Base-by-base conservation (phyloP, 352 stramenopile species). In the Phytophthora europaea region DNA sequence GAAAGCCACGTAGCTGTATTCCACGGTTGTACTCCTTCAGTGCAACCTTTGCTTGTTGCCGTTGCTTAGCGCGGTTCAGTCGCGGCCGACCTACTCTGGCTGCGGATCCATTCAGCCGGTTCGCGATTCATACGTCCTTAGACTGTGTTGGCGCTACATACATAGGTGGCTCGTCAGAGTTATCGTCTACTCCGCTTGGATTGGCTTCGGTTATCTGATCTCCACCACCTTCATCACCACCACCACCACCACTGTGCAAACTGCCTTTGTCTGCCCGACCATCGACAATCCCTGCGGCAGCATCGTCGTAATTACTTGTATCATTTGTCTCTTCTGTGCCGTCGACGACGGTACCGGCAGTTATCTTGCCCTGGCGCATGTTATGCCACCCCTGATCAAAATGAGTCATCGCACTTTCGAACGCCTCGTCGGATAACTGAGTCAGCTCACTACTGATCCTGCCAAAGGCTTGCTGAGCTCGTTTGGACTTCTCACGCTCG, bases 311-410 rank as follows among this genome's bases (percentile, higher is more conserved):
- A 31, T 31, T 31, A 31, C 28, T 7, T 31, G 36, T 43, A 16
- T 43, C 6, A 6, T 16, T 43, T 15, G 36, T 16, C 9, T 43
- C 36, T 15, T 43, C 36, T 16, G 36, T 15, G 36, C 36, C 16
- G 36, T 5, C 36, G 36, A 43, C 36, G 23, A 18, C n/a, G 6
- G 7, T 22, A 16, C 23, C 26, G 1, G 51, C 6, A 4, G 26
- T 16, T 40, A 23, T 13, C 16, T 58, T 28, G 6, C 28, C 51
- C n/a, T 58, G 43, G 4, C 56, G 47, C 16, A 72, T 56, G 18
- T 66, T 61, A 33, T 72, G 55, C 47, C 65, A 72, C 65, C 55
- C 66, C 36, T 61, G 7, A 48, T 72, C 56, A 10, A 72, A 31
- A 7, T 60, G 33, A 13, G 20, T 48, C 65, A 66, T 61, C 18